Evolutionary conservation across 495 filamentous ascomycete species (phyloP).

Genomic region (Achaetomiella virescens): DNA sequence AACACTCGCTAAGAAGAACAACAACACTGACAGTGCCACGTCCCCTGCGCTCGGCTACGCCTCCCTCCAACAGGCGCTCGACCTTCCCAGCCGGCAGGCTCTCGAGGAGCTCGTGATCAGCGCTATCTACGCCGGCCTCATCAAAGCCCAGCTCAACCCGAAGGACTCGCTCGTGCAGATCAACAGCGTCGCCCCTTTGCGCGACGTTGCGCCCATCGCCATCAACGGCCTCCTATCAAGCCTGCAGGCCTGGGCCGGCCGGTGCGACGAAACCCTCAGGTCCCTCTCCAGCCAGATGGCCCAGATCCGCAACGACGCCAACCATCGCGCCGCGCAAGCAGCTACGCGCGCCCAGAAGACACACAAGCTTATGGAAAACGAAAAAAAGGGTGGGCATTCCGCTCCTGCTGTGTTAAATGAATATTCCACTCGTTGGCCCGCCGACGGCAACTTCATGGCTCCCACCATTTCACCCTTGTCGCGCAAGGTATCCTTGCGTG

Average conservation of each 20-base stretch:
- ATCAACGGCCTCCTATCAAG: slow-evolving; percentile 59
- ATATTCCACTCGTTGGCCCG: neutral
- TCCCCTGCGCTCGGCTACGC: slow-evolving; percentile 57
- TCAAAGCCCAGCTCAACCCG: slow-evolving; percentile 78
- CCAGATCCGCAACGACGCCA: slow-evolving; percentile 49
- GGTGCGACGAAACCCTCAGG: slow-evolving; percentile 66
- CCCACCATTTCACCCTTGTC: neutral
- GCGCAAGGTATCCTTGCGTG: neutral
- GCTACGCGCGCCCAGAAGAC: slow-evolving; percentile 41
- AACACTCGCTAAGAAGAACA: slow-evolving; percentile 57
- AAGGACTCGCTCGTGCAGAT: slow-evolving; percentile 63
- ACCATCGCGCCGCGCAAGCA: slow-evolving; percentile 47
- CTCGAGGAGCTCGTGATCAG: slow-evolving; percentile 88
- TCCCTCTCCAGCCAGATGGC: slow-evolving; percentile 70
- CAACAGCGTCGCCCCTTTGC: slow-evolving; percentile 72
- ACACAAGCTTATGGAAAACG: slow-evolving; percentile 40
- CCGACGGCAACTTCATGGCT: neutral
- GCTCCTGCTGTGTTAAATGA: neutral
- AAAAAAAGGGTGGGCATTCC: slow-evolving; percentile 32
- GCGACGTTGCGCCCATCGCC: slow-evolving; percentile 67
- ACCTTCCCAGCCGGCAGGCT: slow-evolving; percentile 57
- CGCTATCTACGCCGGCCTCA: slow-evolving; percentile 77
- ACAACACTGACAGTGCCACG: slow-evolving; percentile 10
- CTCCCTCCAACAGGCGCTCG: slow-evolving; percentile 58
- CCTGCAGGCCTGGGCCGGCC: slow-evolving; percentile 65